Evolutionary conservation across 371 early-diverging fungal genomes (phyloP).

Genomic region (Rhizopus microsporus): DNA sequence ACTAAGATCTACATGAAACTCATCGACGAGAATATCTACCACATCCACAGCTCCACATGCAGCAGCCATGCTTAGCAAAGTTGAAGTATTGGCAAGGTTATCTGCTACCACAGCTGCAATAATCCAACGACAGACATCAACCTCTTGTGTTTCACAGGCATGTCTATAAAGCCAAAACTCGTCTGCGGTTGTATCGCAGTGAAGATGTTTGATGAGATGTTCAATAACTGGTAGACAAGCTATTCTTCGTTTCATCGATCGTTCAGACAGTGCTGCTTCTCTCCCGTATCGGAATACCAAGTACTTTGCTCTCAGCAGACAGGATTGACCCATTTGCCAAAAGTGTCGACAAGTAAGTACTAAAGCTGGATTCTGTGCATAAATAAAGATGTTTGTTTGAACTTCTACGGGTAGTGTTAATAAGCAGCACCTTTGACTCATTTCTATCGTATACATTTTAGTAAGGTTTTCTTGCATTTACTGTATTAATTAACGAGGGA

Average conservation of each 20-base stretch:
- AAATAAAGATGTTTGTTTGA: conserved; percentile 32
- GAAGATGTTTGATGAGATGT: conserved; percentile 20
- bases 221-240: conserved; percentile 26
- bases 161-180: conserved; percentile 30
- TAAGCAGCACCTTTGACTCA: background rate
- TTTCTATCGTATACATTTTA: too few relatives aligned
- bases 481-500: too few relatives aligned
- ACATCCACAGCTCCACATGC: conserved; percentile 27
- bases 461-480: too few relatives aligned
- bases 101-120: conserved; percentile 5
- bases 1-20: conserved; percentile 24
- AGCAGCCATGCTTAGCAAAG: conserved; percentile 30
- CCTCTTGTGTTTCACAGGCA: conserved; percentile 24
- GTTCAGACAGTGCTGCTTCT: conserved; percentile 27
- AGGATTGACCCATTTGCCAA: conserved; percentile 29
- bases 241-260: conserved; percentile 28
- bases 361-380: conserved; percentile 38
- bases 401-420: conserved; percentile 34
- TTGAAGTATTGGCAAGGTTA: background rate
- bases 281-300: conserved; percentile 36
- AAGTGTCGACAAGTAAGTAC: conserved; percentile 18
- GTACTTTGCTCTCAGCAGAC: conserved; percentile 30
- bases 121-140: conserved; percentile 17
- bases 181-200: conserved; percentile 30
- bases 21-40: conserved; percentile 29